These are phyloP conservation scores for Globisporangium middletonii DNA, from an alignment of 352 stramenopile species.

Conservation along the genomic window DNA sequence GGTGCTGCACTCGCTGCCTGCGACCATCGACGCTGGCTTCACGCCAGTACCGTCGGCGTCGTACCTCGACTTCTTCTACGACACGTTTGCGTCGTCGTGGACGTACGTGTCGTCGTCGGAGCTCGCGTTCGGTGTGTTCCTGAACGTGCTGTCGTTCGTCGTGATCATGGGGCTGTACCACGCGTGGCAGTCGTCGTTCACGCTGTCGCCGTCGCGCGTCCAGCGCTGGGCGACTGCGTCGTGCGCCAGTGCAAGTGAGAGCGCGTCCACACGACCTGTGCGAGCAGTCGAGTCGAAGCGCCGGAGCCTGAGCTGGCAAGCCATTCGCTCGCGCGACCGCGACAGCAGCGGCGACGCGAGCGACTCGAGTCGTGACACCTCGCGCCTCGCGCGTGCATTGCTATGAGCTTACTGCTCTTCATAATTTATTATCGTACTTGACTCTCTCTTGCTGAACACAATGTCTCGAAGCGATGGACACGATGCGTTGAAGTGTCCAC, in stretches of 20 bases:
- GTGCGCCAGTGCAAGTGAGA: not conserved
- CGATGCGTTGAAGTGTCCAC: no score
- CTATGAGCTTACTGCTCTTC: slow-evolving; percentile 2
- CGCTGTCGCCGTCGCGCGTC: not conserved
- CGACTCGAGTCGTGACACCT: not conserved
- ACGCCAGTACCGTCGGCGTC: slow-evolving; percentile 27
- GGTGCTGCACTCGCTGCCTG: slow-evolving; percentile 55
- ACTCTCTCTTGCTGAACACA: no score
- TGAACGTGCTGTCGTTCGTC: slow-evolving; percentile 71
- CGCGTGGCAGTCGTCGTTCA: slow-evolving; percentile 34
- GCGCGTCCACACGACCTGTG: not conserved
- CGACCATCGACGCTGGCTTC: slow-evolving; percentile 18
- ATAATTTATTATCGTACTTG: not conserved
- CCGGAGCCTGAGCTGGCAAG: slow-evolving; percentile 12
- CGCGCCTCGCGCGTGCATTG: slow-evolving; percentile 5
- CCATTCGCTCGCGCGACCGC: slow-evolving; percentile 5
- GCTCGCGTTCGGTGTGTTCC: slow-evolving; percentile 50
- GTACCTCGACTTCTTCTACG: slow-evolving; percentile 24
- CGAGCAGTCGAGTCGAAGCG: slow-evolving; percentile 3
- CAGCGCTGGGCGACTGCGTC: not conserved
- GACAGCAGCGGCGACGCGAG: not conserved
- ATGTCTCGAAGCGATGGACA: no score
- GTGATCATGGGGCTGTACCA: slow-evolving; percentile 62
- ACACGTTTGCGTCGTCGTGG: slow-evolving; percentile 35
- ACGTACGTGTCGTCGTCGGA: slow-evolving; percentile 52